Percentiles rank a stretch among this genome's conserved stretches.
Conservation (phyloP, 2,329 filamentous ascomycete species). For the Cladosporium halotolerans region DNA sequence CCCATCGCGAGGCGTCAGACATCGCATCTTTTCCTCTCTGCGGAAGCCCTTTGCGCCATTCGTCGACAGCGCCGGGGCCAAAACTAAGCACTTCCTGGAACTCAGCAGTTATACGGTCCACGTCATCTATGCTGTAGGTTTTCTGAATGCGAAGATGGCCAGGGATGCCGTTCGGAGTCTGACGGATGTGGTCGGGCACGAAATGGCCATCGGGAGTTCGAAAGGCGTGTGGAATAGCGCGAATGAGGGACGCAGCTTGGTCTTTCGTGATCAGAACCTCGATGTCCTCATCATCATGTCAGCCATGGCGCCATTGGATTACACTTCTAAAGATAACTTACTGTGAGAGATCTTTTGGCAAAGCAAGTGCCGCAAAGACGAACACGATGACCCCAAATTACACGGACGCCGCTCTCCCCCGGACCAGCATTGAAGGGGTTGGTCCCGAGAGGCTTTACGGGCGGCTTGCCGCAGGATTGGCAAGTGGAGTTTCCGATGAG, state of each 20-base stretch:
- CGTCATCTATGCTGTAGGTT: conserved; percentile 57
- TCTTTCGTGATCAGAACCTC: conserved; percentile 56
- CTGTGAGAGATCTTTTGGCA: conserved; percentile 55
- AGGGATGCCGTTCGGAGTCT: conserved; percentile 43
- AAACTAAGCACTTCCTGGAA: conserved; percentile 59
- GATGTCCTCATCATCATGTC: conserved; percentile 53
- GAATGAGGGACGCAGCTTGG: conserved; percentile 54
- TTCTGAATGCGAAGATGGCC: conserved; percentile 53
- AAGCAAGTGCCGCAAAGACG: conserved; percentile 64
- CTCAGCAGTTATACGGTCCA: conserved; percentile 57
- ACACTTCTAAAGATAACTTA: conserved; percentile 35
- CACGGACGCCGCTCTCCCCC: conserved; percentile 53
- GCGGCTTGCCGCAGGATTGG: conserved; percentile 57
- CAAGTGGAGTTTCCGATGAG: conserved; percentile 58
- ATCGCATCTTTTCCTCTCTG: conserved; percentile 55
- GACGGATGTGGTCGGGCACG: conserved; percentile 51
- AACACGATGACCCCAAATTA: conserved; percentile 66
- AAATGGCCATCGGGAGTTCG: conserved; percentile 57
- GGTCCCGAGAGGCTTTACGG: conserved; percentile 23
- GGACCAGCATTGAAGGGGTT: conserved; percentile 55
- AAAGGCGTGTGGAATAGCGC: conserved; percentile 64
- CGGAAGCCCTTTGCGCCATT: conserved; percentile 73
- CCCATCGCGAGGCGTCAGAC: conserved; percentile 62
- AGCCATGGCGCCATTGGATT: conserved; percentile 18
- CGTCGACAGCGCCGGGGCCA: conserved; percentile 62